Evolutionary conservation across 352 stramenopile genomes (phyloP).

Genomic region (Phytophthora pistaciae): DNA sequence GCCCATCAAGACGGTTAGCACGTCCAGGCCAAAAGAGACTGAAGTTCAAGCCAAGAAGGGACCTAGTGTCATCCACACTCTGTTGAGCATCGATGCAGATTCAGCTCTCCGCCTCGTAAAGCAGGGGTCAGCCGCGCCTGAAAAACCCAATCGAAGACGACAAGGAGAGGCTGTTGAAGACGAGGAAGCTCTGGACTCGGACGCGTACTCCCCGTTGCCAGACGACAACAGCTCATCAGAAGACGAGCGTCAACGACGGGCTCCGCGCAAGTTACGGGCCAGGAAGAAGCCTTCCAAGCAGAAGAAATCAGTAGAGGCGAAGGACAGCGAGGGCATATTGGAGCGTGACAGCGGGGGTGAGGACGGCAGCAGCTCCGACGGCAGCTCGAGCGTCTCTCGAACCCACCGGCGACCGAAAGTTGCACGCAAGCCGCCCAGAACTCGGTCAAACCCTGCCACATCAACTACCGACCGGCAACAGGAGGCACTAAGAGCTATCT

Average conservation of each 20-base stretch:
- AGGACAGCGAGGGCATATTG: not conserved
- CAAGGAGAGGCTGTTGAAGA: not conserved
- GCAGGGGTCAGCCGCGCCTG: not conserved
- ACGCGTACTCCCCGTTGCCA: slow-evolving; percentile 46
- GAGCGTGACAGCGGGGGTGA: slow-evolving; percentile 5
- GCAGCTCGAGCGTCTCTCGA: not conserved
- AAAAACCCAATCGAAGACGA: not conserved
- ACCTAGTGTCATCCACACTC: slow-evolving; percentile 45
- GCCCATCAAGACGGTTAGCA: slow-evolving; percentile 6
- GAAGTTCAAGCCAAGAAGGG: slow-evolving; percentile 1
- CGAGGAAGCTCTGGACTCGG: slow-evolving; percentile 41
- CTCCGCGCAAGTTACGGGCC: not conserved
- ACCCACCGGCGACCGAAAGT: not conserved
- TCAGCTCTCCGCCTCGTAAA: slow-evolving; percentile 34
- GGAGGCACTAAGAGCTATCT: slow-evolving; percentile 44
- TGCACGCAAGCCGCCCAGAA: not conserved
- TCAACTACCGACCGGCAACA: not conserved
- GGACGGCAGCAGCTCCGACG: not conserved
- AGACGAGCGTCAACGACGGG: slow-evolving; percentile 1
- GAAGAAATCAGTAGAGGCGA: not conserved
- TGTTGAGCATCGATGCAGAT: slow-evolving; percentile 59
- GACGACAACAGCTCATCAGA: slow-evolving; percentile 7
- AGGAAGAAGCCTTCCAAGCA: slow-evolving; percentile 4
- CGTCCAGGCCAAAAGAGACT: not conserved
- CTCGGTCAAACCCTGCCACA: not conserved